Conservation (phyloP, 208 protist genomes). For the Wallacemonas sp. region DNA sequence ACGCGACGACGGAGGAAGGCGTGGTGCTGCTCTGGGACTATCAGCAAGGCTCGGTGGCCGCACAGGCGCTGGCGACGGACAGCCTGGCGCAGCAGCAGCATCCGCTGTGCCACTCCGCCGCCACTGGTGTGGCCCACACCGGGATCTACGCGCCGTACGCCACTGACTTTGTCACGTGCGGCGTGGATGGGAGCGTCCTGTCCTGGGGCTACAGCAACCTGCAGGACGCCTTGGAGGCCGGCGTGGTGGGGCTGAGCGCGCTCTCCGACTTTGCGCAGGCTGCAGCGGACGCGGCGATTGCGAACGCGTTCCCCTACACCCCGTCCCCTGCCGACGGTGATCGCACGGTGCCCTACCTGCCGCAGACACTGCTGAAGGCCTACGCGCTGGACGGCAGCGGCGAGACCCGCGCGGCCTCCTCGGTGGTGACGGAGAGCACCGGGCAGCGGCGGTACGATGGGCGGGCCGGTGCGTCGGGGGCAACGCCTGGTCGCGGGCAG, state of each 20-base stretch:
- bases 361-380: constrained; percentile 11
- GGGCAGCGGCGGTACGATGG: neutral
- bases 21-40: constrained; percentile 68
- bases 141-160: constrained; percentile 66
- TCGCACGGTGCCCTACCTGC: constrained; percentile 10
- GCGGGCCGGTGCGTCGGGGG: neutral
- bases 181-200: constrained; percentile 50
- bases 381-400: constrained; percentile 11
- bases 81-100: neutral
- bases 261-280: constrained; percentile 22
- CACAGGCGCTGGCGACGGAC: neutral
- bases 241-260: constrained; percentile 5
- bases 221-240: constrained; percentile 5
- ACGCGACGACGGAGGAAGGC: constrained; percentile 63
- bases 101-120: constrained; percentile 30
- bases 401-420: neutral
- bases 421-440: constrained; percentile 12
- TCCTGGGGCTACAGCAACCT: constrained; percentile 35
- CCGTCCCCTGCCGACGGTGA: neutral
- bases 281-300: constrained; percentile 20
- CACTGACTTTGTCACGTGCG: constrained; percentile 56
- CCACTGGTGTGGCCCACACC: constrained; percentile 33
- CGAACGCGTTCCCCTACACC: constrained; percentile 13
- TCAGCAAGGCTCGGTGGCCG: constrained; percentile 22
- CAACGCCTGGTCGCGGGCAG: constrained; percentile 13